Evolutionary conservation across 1,284 basidiomycete genomes (phyloP).

Genomic region (Pulchroboletus neoregius): DNA sequence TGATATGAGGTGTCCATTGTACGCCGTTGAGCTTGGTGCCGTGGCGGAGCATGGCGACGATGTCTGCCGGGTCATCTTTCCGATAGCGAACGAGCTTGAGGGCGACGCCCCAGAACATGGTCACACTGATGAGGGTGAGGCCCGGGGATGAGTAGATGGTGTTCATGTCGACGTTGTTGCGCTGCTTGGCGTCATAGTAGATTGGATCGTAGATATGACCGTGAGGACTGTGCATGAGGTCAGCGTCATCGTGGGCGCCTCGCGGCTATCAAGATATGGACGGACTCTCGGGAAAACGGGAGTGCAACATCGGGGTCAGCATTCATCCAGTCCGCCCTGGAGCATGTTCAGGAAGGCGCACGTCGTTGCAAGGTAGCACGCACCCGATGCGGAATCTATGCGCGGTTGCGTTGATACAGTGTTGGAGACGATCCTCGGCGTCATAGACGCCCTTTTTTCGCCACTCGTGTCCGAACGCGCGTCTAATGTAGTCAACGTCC

Average conservation of each 20-base stretch:
- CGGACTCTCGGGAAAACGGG: constrained; percentile 59
- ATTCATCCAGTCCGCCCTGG: constrained; percentile 64
- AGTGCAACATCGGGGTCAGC: constrained; percentile 62
- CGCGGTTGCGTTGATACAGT: constrained; percentile 55
- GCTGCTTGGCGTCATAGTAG: constrained; percentile 46
- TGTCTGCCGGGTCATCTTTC: constrained; percentile 48
- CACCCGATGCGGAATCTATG: constrained; percentile 45
- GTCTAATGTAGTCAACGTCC: constrained; percentile 61
- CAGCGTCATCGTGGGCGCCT: constrained; percentile 10
- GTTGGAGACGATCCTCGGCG: constrained; percentile 47
- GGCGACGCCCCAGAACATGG: constrained; percentile 64
- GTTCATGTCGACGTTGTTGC: constrained; percentile 48
- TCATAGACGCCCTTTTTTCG: constrained; percentile 43
- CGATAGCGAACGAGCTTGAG: constrained; percentile 64
- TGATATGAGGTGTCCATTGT: constrained; percentile 48
- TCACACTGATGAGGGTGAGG: constrained; percentile 54
- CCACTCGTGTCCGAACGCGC: constrained; percentile 56
- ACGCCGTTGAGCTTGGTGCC: constrained; percentile 48
- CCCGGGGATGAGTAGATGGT: constrained; percentile 53
- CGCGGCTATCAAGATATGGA: constrained; percentile 15
- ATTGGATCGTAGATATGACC: constrained; percentile 55
- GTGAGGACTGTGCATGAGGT: constrained; percentile 30
- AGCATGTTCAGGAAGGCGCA: constrained; percentile 1
- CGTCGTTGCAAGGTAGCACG: constrained; percentile 1
- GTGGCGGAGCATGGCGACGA: constrained; percentile 44